Evolutionary conservation across 2,329 filamentous ascomycete species (phyloP), one percentile per base, ranked within the genome.

Genomic region (Sarocladium oryzae): DNA sequence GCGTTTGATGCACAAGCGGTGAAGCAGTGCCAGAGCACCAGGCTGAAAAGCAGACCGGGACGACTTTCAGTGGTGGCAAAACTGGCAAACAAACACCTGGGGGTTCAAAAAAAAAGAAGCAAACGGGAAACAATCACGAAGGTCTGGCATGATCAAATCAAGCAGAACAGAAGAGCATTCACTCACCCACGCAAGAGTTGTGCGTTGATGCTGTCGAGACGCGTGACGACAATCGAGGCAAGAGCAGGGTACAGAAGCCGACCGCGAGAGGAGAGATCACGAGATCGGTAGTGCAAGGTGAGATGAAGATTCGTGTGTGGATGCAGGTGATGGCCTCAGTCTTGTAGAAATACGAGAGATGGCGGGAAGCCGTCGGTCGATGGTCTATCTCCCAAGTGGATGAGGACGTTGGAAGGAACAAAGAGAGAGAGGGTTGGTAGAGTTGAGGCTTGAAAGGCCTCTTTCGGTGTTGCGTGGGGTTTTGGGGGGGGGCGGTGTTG

Each of bases 401-500:
- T 40, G 35, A 32, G 23, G 21, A 23, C 10, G 35, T 16, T 30
- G 43, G 28, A n/a, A n/a, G 26, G 18, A 16, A 20, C 11, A 16
- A 26, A 30, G 40, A 30, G 24, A n/a, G 16, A 32, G n/a, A 45
- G 43, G 43, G 43, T 48, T 32, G 26, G 28, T 9, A 48, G 43
- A 43, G 43, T 18, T 48, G 43, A 48, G 43, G 43, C 43, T 48
- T 48, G 24, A 33, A 33, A 48, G 43, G 26, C 43, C 43, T 48
- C 43, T 48, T 26, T 30, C 15, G 43, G 43, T 48, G 43, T 18
- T 48, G 43, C 43, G 43, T 48, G 43, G 43, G 43, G 43, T 33
- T 51, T 38, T 43, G 10, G 36, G 30, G 46, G 30, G 46, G 36
- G 45, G 23, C 24, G 46, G 21, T 40, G 51, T 53, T 48, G 41